Evolutionary conservation across 2,329 filamentous ascomycete species (phyloP), one percentile per base, ranked within the genome.

Genomic region (Penicillium oxalicum): DNA sequence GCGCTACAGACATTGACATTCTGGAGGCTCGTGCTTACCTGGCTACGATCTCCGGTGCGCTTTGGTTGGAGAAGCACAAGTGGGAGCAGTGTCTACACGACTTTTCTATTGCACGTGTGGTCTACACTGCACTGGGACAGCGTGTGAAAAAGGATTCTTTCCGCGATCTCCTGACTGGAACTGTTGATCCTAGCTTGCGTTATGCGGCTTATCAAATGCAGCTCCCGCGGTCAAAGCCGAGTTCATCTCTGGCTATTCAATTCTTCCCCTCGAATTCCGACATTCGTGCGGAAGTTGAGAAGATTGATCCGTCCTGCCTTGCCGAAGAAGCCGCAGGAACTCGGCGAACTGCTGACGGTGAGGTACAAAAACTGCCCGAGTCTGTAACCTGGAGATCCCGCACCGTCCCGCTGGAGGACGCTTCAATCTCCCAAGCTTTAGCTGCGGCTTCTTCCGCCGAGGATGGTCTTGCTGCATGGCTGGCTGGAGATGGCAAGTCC

Each of bases 161-260:
- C 76, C 90, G 87, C 64, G 91, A 97, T 52, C 77, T 96, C 25
- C 74, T 98, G 49, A 82, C 86, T 41, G 84, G 87, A 60, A 94
- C 87, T 4, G 84, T 95, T 53, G 93, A 98, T 65, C 91, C 91
- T 2, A 95, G 90, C 53, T 88, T 98, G 61, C 85, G 91, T 54
- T 97, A 94, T 68, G 91, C 91, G 33, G 90, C 93, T 13, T 97
- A 97, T 67, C 90, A 95, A 69, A 79, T 90, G 65, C 87, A 91
- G 66, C 81, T 95, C 29, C 87, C 91, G 0, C 83, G 93, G 38
- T 95, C 90, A 2, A 81, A 90, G 46, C 84, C 91, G 2, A 84
- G 95, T 42, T 79, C 86, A 0, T 80, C 83, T 6, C 87, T 97
- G 55, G 87, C 88, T 2, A 83, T 84, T 58, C 84, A 86, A 56